A percentile compares a stretch with the other conserved stretches of the same genome.
These are phyloP conservation scores for Syzygium malaccense DNA, from an alignment of 441 rosid genomes.

Conservation along the genomic window DNA sequence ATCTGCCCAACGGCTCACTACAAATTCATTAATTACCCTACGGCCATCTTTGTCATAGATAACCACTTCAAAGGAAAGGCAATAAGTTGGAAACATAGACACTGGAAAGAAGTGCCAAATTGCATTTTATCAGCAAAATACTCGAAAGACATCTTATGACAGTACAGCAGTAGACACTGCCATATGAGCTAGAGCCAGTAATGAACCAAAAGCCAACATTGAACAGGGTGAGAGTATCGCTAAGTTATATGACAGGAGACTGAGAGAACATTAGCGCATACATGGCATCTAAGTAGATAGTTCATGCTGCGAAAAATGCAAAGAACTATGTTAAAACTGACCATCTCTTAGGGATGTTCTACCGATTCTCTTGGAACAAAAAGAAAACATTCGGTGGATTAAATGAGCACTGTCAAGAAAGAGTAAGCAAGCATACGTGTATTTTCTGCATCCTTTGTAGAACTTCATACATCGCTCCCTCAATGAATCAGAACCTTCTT, in stretches of 20 bases:
- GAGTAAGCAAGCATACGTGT: constrained; percentile 57
- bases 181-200: background rate
- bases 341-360: background rate
- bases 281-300: background rate
- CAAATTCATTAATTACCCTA: background rate
- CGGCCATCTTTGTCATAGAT: background rate
- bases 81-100: background rate
- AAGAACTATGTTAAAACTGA: background rate
- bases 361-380: background rate
- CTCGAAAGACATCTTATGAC: background rate
- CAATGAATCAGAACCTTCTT: constrained; percentile 83
- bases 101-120: background rate
- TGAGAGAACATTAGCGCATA: background rate
- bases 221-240: background rate
- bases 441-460: constrained; percentile 95
- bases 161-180: background rate
- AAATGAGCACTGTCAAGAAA: background rate
- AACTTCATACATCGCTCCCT: constrained; percentile 92
- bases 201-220: background rate
- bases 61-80: background rate
- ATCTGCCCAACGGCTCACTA: background rate
- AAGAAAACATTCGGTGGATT: background rate
- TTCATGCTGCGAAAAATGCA: background rate
- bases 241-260: background rate
- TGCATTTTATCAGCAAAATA: background rate